Percentiles rank a stretch among this genome's conserved stretches.
These are phyloP conservation scores for Coemansia sp. DNA, from an alignment of 192 early-diverging fungal genomes.

Conservation along the genomic window DNA sequence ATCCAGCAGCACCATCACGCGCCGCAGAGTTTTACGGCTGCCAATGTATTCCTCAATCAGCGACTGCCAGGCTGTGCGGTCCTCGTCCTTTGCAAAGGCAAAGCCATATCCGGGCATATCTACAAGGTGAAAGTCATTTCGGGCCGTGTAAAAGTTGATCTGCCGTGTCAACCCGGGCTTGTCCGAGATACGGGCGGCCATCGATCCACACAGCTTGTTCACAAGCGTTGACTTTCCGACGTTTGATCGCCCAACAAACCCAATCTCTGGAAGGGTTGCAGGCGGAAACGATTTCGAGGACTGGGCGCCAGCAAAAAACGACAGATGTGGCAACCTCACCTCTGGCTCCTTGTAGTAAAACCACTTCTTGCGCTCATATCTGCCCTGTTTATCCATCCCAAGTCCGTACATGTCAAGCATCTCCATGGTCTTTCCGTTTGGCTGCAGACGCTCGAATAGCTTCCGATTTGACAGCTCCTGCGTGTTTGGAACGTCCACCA, in stretches of 20 bases:
- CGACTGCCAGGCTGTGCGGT: constrained; percentile 58
- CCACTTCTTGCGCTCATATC: constrained; percentile 51
- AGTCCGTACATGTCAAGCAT: constrained; percentile 43
- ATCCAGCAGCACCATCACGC: constrained; percentile 76
- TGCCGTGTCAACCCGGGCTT: constrained; percentile 80
- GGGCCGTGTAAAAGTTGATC: constrained; percentile 76
- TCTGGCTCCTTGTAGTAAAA: constrained; percentile 46
- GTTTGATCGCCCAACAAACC: constrained; percentile 70
- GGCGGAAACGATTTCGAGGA: constrained; percentile 41
- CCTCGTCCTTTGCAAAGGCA: constrained; percentile 72
- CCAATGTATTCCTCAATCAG: constrained; percentile 71
- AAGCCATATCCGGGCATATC: constrained; percentile 89
- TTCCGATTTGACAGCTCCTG: constrained; percentile 42
- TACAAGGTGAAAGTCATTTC: constrained; percentile 64
- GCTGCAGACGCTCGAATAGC: constrained; percentile 46
- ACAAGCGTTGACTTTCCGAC: constrained; percentile 81
- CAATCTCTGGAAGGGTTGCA: constrained; percentile 48
- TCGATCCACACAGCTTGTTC: constrained; percentile 66
- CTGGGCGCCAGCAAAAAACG: constrained; percentile 56
- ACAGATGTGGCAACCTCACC: constrained; percentile 45
- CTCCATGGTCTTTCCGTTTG: constrained; percentile 36
- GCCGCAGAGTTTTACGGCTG: constrained; percentile 59
- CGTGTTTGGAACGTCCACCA: constrained; percentile 3
- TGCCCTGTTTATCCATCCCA: constrained; percentile 45
- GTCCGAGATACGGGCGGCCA: constrained; percentile 66